Evolutionary conservation across 176 grass and related monocot species (phyloP).

Genomic region (Oropetium thomaeum): DNA sequence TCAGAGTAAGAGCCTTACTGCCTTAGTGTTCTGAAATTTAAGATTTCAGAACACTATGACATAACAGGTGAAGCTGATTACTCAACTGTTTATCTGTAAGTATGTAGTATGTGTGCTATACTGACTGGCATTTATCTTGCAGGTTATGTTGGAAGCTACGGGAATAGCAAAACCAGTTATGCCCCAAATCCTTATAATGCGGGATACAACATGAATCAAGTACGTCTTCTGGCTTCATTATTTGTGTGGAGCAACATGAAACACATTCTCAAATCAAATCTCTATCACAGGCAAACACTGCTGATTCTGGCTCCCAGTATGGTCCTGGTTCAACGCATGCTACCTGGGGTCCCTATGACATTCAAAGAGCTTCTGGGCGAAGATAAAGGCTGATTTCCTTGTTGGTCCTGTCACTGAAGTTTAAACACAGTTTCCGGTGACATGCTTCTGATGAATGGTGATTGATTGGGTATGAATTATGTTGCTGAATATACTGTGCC

Average conservation of each 20-base stretch:
- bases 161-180: conserved; percentile 56
- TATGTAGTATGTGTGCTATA: conserved; percentile 3
- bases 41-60: not conserved
- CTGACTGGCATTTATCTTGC: not conserved
- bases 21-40: not conserved
- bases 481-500: not conserved
- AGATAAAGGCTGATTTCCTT: conserved; percentile 34
- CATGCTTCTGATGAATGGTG: conserved; percentile 6
- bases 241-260: not conserved
- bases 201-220: conserved; percentile 67
- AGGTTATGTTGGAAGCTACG: conserved; percentile 57
- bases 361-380: conserved; percentile 50
- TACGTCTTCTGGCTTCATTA: conserved; percentile 37
- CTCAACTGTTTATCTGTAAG: not conserved
- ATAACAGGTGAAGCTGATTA: not conserved
- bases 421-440: conserved; percentile 5
- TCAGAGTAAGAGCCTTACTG: not conserved
- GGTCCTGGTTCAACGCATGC: conserved; percentile 36
- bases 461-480: conserved; percentile 1
- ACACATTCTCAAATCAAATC: conserved; percentile 2
- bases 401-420: not conserved
- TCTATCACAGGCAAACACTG: conserved; percentile 43
- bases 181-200: conserved; percentile 46
- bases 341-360: conserved; percentile 53
- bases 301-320: conserved; percentile 50